These are phyloP conservation scores for Sclerotinia trifoliorum DNA, from an alignment of 2,329 filamentous ascomycete genomes.

Conservation along the genomic window DNA sequence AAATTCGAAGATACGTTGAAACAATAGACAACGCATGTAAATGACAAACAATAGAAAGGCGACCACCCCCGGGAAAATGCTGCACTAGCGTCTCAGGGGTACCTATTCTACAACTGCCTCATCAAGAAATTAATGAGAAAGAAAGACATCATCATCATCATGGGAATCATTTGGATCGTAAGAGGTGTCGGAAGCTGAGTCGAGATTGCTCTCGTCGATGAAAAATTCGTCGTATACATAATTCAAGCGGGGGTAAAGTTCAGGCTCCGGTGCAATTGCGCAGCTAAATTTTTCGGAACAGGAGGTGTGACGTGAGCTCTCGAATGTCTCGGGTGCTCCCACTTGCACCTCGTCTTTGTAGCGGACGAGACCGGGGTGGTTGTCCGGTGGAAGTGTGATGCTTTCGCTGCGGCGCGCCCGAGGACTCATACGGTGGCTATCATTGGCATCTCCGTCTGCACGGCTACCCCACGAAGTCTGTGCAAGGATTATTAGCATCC, in stretches of 20 bases:
- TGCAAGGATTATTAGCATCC: slow-evolving; percentile 22
- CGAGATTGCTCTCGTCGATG: slow-evolving; percentile 25
- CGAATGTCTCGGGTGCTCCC: slow-evolving; percentile 10
- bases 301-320: slow-evolving; percentile 8
- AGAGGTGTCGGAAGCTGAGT: slow-evolving; percentile 27
- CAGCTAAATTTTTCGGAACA: slow-evolving; percentile 17
- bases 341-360: slow-evolving; percentile 42
- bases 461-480: slow-evolving; percentile 96
- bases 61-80: slow-evolving; percentile 33
- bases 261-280: background rate
- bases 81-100: slow-evolving; percentile 40
- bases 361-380: slow-evolving; percentile 45
- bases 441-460: slow-evolving; percentile 84
- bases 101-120: slow-evolving; percentile 27
- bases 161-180: slow-evolving; percentile 33
- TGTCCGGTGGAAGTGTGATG: slow-evolving; percentile 47
- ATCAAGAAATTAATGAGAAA: slow-evolving; percentile 22
- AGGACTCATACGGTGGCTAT: slow-evolving; percentile 57
- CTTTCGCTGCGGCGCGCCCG: slow-evolving; percentile 39
- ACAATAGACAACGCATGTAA: slow-evolving; percentile 18
- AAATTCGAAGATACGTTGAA: slow-evolving; percentile 20
- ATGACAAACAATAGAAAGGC: slow-evolving; percentile 21
- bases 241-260: slow-evolving; percentile 13
- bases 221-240: slow-evolving; percentile 23
- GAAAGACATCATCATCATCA: slow-evolving; percentile 23